Evolutionary conservation across 257 asterid species (phyloP), one percentile per base, ranked within the genome.

Genomic region (Lycium barbarum): DNA sequence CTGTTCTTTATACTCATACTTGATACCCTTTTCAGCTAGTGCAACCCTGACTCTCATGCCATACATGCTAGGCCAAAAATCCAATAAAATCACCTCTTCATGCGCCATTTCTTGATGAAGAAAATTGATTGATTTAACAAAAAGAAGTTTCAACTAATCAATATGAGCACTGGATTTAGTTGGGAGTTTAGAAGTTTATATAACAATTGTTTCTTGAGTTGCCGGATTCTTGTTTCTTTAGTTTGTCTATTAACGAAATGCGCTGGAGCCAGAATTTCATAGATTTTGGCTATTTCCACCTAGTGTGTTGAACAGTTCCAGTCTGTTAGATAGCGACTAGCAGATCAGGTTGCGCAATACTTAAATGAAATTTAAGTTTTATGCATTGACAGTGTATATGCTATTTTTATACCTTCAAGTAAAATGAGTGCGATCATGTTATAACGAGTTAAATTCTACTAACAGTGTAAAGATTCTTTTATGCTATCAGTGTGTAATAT

Each of bases 31-130:
- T 61, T 89, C 94, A 1, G 90, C 90, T 61, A 91, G n/a, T 12
- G 95, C 93, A 3, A 92, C 47, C 83, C 90, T 86, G 1, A 36
- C 90, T 83, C 93, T 87, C 90, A 91, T 88, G 0, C 91, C 93
- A 47, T 86, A 91, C 93, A 87, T 86, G 33, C 93, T 91, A 5
- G 73, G 13, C 18, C 80, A 22, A 6, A 15, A 3, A 63, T 87
- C 88, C 6, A 92, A 71, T 36, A 92, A 72, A 81, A 85, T 68
- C 55, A 89, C 63, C 74, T 82, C 74, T 3, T 85, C 61, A 0
- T 59, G 54, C 49, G 72, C 82, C 82, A 40, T 63, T 40, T 59
- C 78, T 82, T 5, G 17, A 62, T 62, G 5, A 35, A 45, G 36
- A 18, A 1, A 70, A 71, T 35, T 70, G 8, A 18, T 38, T 54